phyloP scores from a whole-genome alignment of 805 yeast species.

The Yarrowia sp. region DNA sequence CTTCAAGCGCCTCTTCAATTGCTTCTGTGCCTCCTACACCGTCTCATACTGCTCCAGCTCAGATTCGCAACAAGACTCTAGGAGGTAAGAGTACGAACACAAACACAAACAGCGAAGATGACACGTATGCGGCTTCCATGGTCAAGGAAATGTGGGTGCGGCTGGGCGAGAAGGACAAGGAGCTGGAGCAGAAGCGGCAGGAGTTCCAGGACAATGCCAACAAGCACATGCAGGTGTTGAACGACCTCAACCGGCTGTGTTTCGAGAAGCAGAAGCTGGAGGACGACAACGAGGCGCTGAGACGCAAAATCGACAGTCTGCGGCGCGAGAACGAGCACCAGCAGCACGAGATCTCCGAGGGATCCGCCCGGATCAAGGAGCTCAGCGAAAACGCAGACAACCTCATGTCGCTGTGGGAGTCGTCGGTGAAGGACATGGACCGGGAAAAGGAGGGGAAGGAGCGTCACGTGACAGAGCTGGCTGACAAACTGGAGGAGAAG shows the following conservation, averaged over 20 bases:
- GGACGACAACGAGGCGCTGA: slow-evolving; percentile 16
- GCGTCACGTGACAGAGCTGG: background rate
- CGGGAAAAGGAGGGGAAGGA: slow-evolving; percentile 6
- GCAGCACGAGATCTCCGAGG: slow-evolving; percentile 15
- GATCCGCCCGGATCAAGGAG: slow-evolving; percentile 19
- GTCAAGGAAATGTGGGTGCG: slow-evolving; percentile 25
- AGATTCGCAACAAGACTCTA: slow-evolving; percentile 15
- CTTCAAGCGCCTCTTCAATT: too few species aligned
- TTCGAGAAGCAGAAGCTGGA: slow-evolving; percentile 35
- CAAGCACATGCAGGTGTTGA: slow-evolving; percentile 33
- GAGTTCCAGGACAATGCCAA: slow-evolving; percentile 35
- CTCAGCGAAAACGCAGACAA: slow-evolving; percentile 27
- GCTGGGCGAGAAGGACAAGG: slow-evolving; percentile 29
- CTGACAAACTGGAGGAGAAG: background rate
- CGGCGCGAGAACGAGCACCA: slow-evolving; percentile 27
- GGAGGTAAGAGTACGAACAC: background rate
- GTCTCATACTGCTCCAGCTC: slow-evolving; percentile 20
- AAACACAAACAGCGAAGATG: background rate
- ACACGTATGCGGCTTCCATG: slow-evolving; percentile 2
- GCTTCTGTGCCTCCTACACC: slow-evolving; percentile 22
- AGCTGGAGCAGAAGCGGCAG: slow-evolving; percentile 28
- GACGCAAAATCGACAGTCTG: slow-evolving; percentile 18
- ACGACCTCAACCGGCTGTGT: slow-evolving; percentile 17
- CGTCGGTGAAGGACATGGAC: slow-evolving; percentile 25
- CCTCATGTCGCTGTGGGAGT: slow-evolving; percentile 32